Evolutionary conservation across 768 basidiomycete genomes (phyloP).

Genomic region (Rhizopogon vesiculosus): DNA sequence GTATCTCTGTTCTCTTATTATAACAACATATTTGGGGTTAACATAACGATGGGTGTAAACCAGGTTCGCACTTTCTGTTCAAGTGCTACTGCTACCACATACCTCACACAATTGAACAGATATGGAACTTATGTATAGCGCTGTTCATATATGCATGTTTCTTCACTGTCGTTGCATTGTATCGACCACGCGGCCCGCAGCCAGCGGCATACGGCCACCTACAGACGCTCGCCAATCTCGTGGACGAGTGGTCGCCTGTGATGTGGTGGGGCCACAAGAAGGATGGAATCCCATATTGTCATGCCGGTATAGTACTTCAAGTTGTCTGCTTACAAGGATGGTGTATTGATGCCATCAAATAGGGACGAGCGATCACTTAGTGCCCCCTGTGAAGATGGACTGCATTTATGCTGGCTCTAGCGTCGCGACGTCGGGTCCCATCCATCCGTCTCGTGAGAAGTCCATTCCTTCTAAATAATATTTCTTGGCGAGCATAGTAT

Average conservation of each 20-base stretch:
- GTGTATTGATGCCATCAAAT: neutral
- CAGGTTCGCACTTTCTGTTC: constrained; percentile 10
- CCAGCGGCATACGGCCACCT: constrained; percentile 29
- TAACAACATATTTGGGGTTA: neutral
- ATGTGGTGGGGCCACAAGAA: constrained; percentile 27
- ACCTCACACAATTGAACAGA: constrained; percentile 6
- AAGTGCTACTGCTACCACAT: neutral
- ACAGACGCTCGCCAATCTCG: constrained; percentile 25
- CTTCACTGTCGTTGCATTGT: constrained; percentile 10
- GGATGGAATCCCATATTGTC: neutral
- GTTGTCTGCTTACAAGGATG: neutral
- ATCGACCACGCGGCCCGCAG: constrained; percentile 18
- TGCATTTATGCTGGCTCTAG: too few relatives aligned
- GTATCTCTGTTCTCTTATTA: too few relatives aligned
- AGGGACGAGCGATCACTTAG: too few relatives aligned
- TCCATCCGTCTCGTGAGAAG: too few relatives aligned
- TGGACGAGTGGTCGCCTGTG: constrained; percentile 20
- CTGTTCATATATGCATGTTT: neutral
- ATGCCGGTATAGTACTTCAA: constrained; percentile 12
- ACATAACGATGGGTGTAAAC: constrained; percentile 15
- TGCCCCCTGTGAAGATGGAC: too few relatives aligned
- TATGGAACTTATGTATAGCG: constrained; percentile 19
- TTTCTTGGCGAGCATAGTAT: too few relatives aligned
- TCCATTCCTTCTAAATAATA: too few relatives aligned
- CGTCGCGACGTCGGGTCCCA: too few relatives aligned